These are phyloP conservation scores for Syncephalastrum monosporum DNA, from an alignment of 371 early-diverging fungal species.

Conservation along the genomic window DNA sequence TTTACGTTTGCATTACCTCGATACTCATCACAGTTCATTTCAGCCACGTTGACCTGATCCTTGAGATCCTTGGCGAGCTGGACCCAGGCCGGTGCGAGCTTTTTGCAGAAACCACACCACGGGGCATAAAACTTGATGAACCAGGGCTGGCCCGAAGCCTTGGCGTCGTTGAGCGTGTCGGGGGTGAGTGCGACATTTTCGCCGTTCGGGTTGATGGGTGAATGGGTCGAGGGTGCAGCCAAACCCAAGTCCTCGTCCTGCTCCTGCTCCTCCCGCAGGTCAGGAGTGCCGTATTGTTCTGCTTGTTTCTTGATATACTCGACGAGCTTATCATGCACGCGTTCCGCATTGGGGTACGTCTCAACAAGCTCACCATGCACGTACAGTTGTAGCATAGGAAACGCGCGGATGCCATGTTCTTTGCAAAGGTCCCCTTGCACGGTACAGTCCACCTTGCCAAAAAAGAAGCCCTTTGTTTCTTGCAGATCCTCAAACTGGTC, in stretches of 20 bases:
- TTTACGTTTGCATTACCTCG: slow-evolving; percentile 27
- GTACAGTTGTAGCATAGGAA: slow-evolving; percentile 70
- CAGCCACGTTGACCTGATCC: slow-evolving; percentile 77
- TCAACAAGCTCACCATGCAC: slow-evolving; percentile 59
- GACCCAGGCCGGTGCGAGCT: slow-evolving; percentile 77
- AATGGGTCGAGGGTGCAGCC: background rate
- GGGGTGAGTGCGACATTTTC: slow-evolving; percentile 29
- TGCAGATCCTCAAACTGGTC: slow-evolving; percentile 30
- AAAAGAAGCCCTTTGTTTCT: slow-evolving; percentile 48
- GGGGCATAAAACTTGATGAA: slow-evolving; percentile 85
- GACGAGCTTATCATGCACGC: slow-evolving; percentile 21
- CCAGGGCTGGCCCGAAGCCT: slow-evolving; percentile 43
- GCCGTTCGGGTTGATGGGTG: slow-evolving; percentile 29
- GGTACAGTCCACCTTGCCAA: slow-evolving; percentile 80
- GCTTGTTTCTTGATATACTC: slow-evolving; percentile 27
- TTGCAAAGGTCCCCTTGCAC: slow-evolving; percentile 67
- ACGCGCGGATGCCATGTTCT: slow-evolving; percentile 53
- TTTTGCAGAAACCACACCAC: slow-evolving; percentile 87
- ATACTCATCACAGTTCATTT: slow-evolving; percentile 78
- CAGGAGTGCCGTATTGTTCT: background rate
- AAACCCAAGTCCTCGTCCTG: background rate
- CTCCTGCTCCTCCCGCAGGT: slow-evolving; percentile 7
- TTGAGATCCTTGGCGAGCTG: slow-evolving; percentile 63
- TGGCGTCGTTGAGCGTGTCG: slow-evolving; percentile 15
- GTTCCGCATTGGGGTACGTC: slow-evolving; percentile 18